These are phyloP conservation scores for Isabelozyma heimii DNA, from an alignment of 805 yeast genomes.

Conservation along the genomic window DNA sequence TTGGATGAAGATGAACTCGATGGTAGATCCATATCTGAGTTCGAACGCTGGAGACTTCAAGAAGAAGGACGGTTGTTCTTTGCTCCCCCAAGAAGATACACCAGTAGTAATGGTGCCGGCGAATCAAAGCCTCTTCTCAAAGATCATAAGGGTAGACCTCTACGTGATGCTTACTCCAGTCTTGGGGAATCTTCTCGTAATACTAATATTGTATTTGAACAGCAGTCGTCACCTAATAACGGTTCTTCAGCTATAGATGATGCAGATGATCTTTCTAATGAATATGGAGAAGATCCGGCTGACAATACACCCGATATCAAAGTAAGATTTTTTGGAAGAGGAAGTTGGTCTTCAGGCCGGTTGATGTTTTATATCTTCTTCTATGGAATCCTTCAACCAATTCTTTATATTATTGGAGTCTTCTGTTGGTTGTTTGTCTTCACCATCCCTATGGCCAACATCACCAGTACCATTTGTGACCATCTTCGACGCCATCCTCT, in stretches of 20 bases:
- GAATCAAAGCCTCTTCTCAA: conserved; percentile 39
- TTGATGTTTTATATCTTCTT: conserved; percentile 70
- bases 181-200: conserved; percentile 14
- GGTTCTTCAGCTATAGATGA: conserved; percentile 4
- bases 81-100: conserved; percentile 56
- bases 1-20: conserved; percentile 83
- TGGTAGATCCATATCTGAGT: conserved; percentile 82
- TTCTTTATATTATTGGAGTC: conserved; percentile 51
- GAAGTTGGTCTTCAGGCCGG: conserved; percentile 85
- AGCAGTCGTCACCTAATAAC: neutral
- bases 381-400: conserved; percentile 69
- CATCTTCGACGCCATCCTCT: conserved; percentile 90
- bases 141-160: conserved; percentile 41
- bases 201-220: conserved; percentile 1
- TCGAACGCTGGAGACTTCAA: conserved; percentile 80
- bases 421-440: conserved; percentile 81
- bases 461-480: conserved; percentile 60
- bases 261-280: conserved; percentile 9
- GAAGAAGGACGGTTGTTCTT: conserved; percentile 79
- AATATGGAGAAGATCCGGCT: conserved; percentile 7
- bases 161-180: conserved; percentile 36
- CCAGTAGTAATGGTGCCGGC: conserved; percentile 14
- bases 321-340: conserved; percentile 81
- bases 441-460: conserved; percentile 91
- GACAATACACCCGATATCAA: conserved; percentile 27